Conservation (phyloP, 2,329 filamentous ascomycete species). For the Fusarium sp. region DNA sequence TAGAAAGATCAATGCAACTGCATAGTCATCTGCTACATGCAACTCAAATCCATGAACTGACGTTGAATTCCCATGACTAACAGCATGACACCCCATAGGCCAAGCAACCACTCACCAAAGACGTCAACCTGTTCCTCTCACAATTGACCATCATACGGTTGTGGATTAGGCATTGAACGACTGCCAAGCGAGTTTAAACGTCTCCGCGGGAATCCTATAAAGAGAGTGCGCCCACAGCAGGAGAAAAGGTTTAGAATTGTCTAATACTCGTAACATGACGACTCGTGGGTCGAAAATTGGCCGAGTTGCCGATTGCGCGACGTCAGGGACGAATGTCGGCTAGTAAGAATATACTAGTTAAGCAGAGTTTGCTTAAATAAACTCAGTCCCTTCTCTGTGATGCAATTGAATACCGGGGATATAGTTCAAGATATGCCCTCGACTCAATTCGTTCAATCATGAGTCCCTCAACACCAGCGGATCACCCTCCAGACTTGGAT, state of each 20-base stretch:
- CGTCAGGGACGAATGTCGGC: slow-evolving; percentile 9
- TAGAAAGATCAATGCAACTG: no score
- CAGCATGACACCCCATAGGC: background rate
- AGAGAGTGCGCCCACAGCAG: background rate
- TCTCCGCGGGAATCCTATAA: slow-evolving; percentile 26
- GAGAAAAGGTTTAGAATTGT: background rate
- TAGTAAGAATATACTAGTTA: background rate
- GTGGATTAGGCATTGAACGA: slow-evolving; percentile 10
- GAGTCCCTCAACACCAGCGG: background rate
- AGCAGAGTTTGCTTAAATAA: slow-evolving; percentile 6
- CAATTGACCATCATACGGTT: slow-evolving; percentile 19
- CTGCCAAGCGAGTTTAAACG: slow-evolving; percentile 6
- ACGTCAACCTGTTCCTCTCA: background rate
- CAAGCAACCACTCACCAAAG: slow-evolving; percentile 2
- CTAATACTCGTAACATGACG: slow-evolving; percentile 1
- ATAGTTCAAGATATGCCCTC: background rate
- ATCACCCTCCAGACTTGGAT: slow-evolving; percentile 6
- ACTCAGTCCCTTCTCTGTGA: background rate
- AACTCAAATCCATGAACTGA: slow-evolving; percentile 10
- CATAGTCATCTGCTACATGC: no score
- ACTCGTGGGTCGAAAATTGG: slow-evolving; percentile 25
- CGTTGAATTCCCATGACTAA: slow-evolving; percentile 23
- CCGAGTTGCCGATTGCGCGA: slow-evolving; percentile 26
- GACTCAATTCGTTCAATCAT: background rate
- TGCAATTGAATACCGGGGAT: background rate